phyloP scores from a whole-genome alignment of 768 basidiomycete species.

The Lepiota venenata region DNA sequence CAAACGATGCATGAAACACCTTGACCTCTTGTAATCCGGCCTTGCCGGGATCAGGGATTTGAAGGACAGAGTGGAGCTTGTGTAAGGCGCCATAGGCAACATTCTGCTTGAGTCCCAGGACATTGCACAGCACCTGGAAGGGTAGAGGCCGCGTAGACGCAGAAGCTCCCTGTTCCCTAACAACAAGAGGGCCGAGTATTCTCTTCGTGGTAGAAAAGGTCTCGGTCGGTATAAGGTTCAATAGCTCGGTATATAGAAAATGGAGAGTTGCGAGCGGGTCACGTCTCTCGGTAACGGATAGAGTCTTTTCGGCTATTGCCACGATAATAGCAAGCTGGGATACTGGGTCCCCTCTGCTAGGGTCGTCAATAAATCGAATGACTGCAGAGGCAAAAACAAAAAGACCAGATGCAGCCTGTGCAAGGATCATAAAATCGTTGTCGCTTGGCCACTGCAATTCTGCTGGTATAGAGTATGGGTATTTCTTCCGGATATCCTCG shows the following conservation, averaged over 20 bases:
- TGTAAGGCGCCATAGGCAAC: slow-evolving; percentile 2
- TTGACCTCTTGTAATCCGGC: background rate
- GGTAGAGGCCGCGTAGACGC: background rate
- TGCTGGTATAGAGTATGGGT: background rate
- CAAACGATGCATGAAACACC: background rate
- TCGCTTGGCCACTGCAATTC: background rate
- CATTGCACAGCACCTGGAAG: background rate
- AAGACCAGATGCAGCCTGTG: background rate
- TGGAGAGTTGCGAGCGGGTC: background rate
- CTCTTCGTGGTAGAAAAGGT: background rate
- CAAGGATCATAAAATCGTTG: background rate
- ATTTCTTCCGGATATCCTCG: background rate
- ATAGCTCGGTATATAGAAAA: background rate
- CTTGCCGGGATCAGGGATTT: background rate
- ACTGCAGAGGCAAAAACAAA: background rate
- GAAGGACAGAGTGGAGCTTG: slow-evolving; percentile 1
- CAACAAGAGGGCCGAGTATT: background rate
- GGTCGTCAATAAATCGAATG: background rate
- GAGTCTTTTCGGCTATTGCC: background rate
- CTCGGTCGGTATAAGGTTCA: background rate
- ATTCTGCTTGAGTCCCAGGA: background rate
- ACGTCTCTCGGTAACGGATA: background rate
- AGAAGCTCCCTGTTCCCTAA: background rate
- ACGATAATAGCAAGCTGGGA: background rate
- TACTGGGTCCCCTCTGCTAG: background rate